phyloP scores from a whole-genome alignment of 2,329 filamentous ascomycete genomes.

The Cryoendolithus antarcticus region DNA sequence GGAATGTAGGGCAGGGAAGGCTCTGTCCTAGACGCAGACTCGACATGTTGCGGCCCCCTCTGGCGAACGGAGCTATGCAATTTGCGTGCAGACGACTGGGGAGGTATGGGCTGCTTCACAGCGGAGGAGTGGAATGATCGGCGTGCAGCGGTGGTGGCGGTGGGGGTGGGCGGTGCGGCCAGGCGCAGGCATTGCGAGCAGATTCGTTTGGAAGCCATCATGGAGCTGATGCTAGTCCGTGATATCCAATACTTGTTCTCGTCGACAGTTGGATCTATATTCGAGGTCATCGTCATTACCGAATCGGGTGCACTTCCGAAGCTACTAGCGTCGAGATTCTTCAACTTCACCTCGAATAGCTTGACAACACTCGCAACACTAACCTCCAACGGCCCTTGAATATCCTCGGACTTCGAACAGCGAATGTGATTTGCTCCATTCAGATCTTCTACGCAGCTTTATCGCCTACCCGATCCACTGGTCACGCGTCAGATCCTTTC shows the following conservation, averaged over 20 bases:
- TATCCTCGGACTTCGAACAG: too few relatives aligned
- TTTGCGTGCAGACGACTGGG: slow-evolving; percentile 9
- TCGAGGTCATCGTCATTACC: too few relatives aligned
- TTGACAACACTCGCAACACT: too few relatives aligned
- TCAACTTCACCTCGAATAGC: too few relatives aligned
- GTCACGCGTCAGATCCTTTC: too few relatives aligned
- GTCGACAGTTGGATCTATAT: not conserved
- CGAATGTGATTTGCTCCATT: too few relatives aligned
- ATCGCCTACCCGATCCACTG: too few relatives aligned
- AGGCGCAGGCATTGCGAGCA: slow-evolving; percentile 15
- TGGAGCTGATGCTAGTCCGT: not conserved
- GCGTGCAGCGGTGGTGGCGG: slow-evolving; percentile 5
- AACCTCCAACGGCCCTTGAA: too few relatives aligned
- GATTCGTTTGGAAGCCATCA: slow-evolving; percentile 15
- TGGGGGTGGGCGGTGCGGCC: slow-evolving; percentile 5
- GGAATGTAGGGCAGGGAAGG: too few relatives aligned
- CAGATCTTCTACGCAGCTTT: too few relatives aligned
- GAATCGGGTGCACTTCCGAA: too few relatives aligned
- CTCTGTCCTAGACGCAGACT: slow-evolving; percentile 3
- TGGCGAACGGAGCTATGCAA: slow-evolving; percentile 13
- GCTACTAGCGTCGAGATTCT: too few relatives aligned
- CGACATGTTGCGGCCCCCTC: slow-evolving; percentile 9
- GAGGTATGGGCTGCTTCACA: slow-evolving; percentile 6
- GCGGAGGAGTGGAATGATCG: slow-evolving; percentile 13
- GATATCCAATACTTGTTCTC: not conserved